These are phyloP conservation scores for Alternaria conjuncta DNA, from an alignment of 2,329 filamentous ascomycete species.

Conservation along the genomic window DNA sequence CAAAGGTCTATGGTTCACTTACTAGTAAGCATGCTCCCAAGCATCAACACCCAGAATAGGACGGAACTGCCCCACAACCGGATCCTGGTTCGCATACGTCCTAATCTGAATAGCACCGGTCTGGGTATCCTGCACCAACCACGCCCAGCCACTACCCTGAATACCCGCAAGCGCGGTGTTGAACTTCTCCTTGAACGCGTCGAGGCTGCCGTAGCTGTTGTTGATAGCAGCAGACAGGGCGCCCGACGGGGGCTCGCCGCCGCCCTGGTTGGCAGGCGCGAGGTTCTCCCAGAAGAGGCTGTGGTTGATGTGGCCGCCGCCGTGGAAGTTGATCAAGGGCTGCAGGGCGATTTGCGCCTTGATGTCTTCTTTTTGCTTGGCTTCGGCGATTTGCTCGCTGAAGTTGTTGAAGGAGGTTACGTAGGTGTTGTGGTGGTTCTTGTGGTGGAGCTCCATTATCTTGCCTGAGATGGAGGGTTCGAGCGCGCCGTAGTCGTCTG, in stretches of 20 bases:
- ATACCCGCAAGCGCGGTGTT: conserved; percentile 69
- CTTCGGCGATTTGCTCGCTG: conserved; percentile 71
- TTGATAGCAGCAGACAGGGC: conserved; percentile 65
- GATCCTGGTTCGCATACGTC: conserved; percentile 86
- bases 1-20: no score
- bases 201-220: conserved; percentile 64
- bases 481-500: conserved; percentile 96
- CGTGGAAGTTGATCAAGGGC: conserved; percentile 70
- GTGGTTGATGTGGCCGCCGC: conserved; percentile 72
- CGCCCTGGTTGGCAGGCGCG: conserved; percentile 70
- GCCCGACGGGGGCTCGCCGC: conserved; percentile 67
- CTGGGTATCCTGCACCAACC: conserved; percentile 68
- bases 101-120: conserved; percentile 67
- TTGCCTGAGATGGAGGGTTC: conserved; percentile 83
- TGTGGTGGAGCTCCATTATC: conserved; percentile 97
- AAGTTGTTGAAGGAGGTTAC: conserved; percentile 87
- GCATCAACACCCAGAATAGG: conserved; percentile 90
- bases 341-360: conserved; percentile 62
- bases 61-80: conserved; percentile 80
- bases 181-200: conserved; percentile 67
- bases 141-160: conserved; percentile 70
- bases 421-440: conserved; percentile 93
- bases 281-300: conserved; percentile 74
- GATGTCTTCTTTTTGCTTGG: conserved; percentile 61
- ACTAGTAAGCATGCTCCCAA: conserved; percentile 74